Evolutionary conservation across 2,329 filamentous ascomycete genomes (phyloP).

Genomic region (Aspergillus chevalieri): DNA sequence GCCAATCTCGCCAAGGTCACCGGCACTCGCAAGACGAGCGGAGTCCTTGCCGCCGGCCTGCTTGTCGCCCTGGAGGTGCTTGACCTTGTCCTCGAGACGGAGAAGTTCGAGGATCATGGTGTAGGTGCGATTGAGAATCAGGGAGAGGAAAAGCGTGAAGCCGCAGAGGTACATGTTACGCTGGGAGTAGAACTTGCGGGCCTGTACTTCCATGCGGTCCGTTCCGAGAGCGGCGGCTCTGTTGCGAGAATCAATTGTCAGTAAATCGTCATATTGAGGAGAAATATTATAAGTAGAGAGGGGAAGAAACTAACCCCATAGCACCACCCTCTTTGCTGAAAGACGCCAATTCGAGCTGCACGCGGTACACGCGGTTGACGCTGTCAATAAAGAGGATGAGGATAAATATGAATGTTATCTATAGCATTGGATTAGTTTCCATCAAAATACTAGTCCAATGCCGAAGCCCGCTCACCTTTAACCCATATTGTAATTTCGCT

Average conservation of each 20-base stretch:
- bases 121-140: conserved; percentile 97
- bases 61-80: conserved; percentile 67
- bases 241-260: not conserved
- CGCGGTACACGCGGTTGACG: conserved; percentile 91
- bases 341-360: conserved; percentile 77
- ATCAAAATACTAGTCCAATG: not conserved
- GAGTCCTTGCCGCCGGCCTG: conserved; percentile 59
- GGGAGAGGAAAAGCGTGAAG: conserved; percentile 96
- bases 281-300: conserved; percentile 5
- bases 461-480: conserved; percentile 59
- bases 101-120: conserved; percentile 92
- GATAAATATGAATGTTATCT: conserved; percentile 98
- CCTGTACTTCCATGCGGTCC: conserved; percentile 96
- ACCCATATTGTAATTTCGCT: conserved; percentile 91
- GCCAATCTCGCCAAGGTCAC: conserved; percentile 65
- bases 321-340: conserved; percentile 57
- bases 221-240: conserved; percentile 72
- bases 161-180: conserved; percentile 99
- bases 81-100: conserved; percentile 85
- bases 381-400: conserved; percentile 96
- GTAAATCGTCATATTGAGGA: conserved; percentile 1
- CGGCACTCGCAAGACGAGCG: conserved; percentile 65
- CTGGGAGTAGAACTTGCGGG: conserved; percentile 99
- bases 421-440: not conserved
- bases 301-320: conserved; percentile 42